Base-by-base conservation (phyloP, 495 filamentous ascomycete genomes). In the Xylaria intraflava region DNA sequence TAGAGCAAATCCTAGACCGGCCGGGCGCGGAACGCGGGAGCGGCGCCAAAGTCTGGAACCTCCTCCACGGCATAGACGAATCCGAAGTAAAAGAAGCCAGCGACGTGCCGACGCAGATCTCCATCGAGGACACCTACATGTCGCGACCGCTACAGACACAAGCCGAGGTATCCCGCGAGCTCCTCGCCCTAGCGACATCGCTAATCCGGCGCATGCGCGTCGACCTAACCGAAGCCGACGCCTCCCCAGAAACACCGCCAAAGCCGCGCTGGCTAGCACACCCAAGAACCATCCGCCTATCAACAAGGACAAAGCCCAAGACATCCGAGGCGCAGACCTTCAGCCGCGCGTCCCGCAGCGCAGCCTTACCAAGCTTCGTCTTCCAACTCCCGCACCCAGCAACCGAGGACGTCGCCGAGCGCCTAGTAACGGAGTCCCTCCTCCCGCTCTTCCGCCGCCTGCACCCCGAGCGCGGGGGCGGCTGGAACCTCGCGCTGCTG, bases 101-200 rank as follows among this genome's bases (percentile, higher is more conserved):
- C 58, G 82, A 81, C 35, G 67, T 95, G 12, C 92, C 92, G 0
- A 83, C 82, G 11, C 90, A 95, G 66, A 95, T 97, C 65, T 91
- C 88, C 67, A 94, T 97, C 55, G 92, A 97, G 64, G 89, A 97
- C 65, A 88, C 88, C 5, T 97, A 93, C 64, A 74, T 76, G 43
- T 53, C 63, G 19, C 56, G 57, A 2, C 79, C 81, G 1, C 72
- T 95, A 1, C 78, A 83, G 57, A 80, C 74, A 0, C 55, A 85
- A 39, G 66, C 79, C 2, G 76, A 83, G 41, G 80, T 89, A 2
- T 31, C 53, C 7, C 71, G 75, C 39, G 85, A 90, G 61, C 73
- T 97, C 19, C 60, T 65, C 0, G 68, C 77, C 20, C 70, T 97
- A 0, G 69, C 84, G 0, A 68, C 64, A 1, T 94, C 88, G 59